These are phyloP conservation scores for Aureobasidium lini DNA, from an alignment of 2,329 filamentous ascomycete genomes.

Conservation along the genomic window DNA sequence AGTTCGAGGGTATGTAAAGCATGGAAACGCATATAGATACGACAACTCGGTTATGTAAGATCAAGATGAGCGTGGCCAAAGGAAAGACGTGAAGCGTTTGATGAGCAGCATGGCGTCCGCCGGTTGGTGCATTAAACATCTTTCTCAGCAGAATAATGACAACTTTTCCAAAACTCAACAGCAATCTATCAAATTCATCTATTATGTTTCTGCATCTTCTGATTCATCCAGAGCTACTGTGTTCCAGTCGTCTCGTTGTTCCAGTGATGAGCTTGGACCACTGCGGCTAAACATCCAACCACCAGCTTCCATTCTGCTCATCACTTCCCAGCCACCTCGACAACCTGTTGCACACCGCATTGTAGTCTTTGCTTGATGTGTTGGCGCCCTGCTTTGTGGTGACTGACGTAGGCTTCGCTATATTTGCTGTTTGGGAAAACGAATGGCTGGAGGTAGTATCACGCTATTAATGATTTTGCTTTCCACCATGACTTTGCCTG, in stretches of 20 bases:
- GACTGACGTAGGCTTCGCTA: conserved; percentile 9
- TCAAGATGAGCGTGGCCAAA: background rate
- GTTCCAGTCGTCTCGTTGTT: conserved; percentile 1
- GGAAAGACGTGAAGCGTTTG: background rate
- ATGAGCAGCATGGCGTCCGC: conserved; percentile 10
- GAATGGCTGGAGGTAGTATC: conserved; percentile 10
- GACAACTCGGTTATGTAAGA: conserved; percentile 6
- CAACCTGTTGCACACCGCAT: conserved; percentile 9
- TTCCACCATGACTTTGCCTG: background rate
- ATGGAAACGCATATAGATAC: background rate
- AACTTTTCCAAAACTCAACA: background rate
- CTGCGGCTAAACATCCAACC: background rate
- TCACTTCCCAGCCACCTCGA: conserved; percentile 13
- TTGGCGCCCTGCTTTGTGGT: background rate
- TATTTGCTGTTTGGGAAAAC: conserved; percentile 1
- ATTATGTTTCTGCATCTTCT: background rate
- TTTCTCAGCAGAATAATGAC: conserved; percentile 11
- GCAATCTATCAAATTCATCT: background rate
- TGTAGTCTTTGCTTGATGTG: conserved; percentile 8
- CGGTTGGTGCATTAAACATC: conserved; percentile 10
- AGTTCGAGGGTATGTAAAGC: conserved; percentile 85
- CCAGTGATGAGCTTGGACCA: conserved; percentile 7
- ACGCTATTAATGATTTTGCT: conserved; percentile 9
- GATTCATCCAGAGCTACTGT: background rate
- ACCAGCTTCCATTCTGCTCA: conserved; percentile 1